A percentile compares a stretch with the other conserved stretches of the same genome.
These are phyloP conservation scores for Triticum dicoccoides DNA, from an alignment of 176 grass and related monocot genomes.

Conservation along the genomic window DNA sequence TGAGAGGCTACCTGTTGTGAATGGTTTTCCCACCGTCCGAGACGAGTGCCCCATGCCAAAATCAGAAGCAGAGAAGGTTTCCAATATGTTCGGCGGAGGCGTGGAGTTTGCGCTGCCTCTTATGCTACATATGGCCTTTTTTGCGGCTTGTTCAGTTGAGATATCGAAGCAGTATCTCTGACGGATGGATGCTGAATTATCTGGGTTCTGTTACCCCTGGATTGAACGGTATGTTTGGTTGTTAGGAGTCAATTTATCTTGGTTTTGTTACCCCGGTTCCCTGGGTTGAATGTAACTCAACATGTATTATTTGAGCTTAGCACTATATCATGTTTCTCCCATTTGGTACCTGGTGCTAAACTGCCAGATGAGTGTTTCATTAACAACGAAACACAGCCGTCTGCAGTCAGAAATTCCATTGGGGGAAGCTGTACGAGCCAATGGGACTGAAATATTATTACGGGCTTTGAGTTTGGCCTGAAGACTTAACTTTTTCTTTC, in stretches of 20 bases:
- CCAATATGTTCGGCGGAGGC: neutral
- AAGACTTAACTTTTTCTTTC: neutral
- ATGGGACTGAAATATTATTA: neutral
- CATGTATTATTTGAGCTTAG: conserved; percentile 7
- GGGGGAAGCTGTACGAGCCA: too few relatives aligned
- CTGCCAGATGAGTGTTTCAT: neutral
- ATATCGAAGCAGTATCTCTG: neutral
- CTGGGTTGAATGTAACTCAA: neutral
- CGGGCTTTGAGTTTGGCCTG: neutral
- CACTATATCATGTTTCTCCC: neutral
- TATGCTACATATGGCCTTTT: neutral
- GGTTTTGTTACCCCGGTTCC: neutral
- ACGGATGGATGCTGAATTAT: conserved; percentile 8
- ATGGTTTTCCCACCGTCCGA: neutral
- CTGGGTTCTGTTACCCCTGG: neutral
- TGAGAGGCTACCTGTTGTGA: neutral
- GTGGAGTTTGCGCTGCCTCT: neutral
- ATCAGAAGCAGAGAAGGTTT: conserved; percentile 1
- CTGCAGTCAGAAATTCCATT: neutral
- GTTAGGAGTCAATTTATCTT: neutral
- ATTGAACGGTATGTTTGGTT: neutral
- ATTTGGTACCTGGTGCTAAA: neutral
- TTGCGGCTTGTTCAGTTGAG: neutral
- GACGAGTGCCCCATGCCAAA: neutral
- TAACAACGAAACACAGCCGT: neutral